phyloP scores from a whole-genome alignment of 169 alveolate species.

The Ichthyophthirius multifiliis region DNA sequence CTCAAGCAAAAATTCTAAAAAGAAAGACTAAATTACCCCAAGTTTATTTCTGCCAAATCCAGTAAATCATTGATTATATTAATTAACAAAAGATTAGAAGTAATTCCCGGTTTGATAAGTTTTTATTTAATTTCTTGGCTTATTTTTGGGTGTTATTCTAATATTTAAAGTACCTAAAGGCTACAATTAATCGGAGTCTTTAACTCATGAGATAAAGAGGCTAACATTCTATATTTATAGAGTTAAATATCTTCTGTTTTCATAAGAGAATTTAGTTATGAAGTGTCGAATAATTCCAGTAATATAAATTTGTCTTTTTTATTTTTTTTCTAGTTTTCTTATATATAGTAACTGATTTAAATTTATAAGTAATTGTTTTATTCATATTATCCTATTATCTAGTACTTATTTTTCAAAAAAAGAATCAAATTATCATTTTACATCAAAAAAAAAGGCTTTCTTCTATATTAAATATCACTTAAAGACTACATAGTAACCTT shows the following conservation, averaged over 20 bases:
- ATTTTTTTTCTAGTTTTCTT: no score
- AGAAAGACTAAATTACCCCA: not conserved
- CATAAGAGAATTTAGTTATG: no score
- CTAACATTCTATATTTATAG: conserved; percentile 21
- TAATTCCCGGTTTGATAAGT: not conserved
- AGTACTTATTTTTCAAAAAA: no score
- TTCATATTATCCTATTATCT: no score
- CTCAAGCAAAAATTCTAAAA: not conserved
- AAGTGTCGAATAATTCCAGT: no score
- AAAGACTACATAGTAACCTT: no score
- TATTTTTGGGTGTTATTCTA: not conserved
- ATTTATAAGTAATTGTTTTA: no score
- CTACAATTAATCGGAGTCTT: conserved; percentile 37
- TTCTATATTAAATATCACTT: no score
- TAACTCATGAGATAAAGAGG: conserved; percentile 28
- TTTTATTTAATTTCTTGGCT: not conserved
- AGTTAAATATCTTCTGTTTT: not conserved
- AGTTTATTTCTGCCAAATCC: not conserved
- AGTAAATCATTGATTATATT: not conserved
- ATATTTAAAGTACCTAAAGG: not conserved
- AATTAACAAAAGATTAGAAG: not conserved
- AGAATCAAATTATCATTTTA: no score
- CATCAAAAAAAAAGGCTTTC: no score
- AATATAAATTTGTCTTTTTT: no score
- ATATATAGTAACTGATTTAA: no score